Base-by-base conservation (phyloP, 148 eudicot genomes). In the Rhododendron molle region DNA sequence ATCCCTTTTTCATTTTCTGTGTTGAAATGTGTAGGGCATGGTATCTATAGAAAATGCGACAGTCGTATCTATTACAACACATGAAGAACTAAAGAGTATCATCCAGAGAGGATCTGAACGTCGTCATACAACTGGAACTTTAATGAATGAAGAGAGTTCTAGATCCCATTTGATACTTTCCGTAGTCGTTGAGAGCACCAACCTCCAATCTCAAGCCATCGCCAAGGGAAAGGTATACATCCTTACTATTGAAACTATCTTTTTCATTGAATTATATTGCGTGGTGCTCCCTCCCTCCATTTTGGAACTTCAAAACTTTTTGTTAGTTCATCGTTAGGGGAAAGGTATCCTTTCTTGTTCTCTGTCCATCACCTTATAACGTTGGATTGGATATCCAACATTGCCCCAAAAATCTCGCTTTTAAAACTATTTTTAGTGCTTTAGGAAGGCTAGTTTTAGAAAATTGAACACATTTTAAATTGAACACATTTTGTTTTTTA, bases 101-200 rank as follows among this genome's bases (percentile, higher is more conserved):
- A 97, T 97, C 65, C 95, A 93, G 82, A 91, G 92, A 89, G 99
- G 99, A 89, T 95, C 96, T 12, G 98, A 97, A 79, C 96, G 90
- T 58, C 93, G 99, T 16, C 99, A 97, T 87, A 95, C 94, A 78
- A 95, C 96, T 62, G 99, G 91, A n/a, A 97, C 99, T 82, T 88
- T 95, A 30, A 97, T 97, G 99, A 97, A 97, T 87, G 99, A 97
- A 86, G 91, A 94, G 88, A 97, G 99, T 88, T 97, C 99, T 36
- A 89, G 99, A 87, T 97, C 99, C 49, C 99, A 97, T 92, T 83
- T 97, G 32, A 94, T 97, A 82, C 94, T 97, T 81, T 97, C 99
- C 23, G 80, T 97, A 85, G 88, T 97, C 9, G 91, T 97, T 74
- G 99, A 97, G 86, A 97, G 99, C 88, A 97, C 98, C 40, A 94